Conservation (phyloP, 2,329 filamentous ascomycete genomes). For the Lachnellula hyalina region DNA sequence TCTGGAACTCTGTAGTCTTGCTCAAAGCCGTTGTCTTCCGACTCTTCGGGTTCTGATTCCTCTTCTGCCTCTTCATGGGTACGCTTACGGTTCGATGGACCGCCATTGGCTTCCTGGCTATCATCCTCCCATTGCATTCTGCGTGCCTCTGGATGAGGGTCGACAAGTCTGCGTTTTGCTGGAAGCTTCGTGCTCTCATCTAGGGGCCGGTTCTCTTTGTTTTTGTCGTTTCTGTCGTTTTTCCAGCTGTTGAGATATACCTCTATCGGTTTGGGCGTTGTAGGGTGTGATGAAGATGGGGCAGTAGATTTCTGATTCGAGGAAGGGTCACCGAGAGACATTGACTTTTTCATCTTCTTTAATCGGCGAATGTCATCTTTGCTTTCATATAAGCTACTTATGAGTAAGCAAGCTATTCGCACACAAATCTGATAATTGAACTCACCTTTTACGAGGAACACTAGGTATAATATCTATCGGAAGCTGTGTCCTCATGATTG, state of each 20-base stretch:
- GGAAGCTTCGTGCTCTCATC: not conserved
- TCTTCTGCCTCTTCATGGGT: conserved; percentile 1
- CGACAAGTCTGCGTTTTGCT: conserved; percentile 14
- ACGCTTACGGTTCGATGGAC: conserved; percentile 5
- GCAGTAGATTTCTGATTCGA: not conserved
- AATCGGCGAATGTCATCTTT: not conserved
- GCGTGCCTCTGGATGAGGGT: conserved; percentile 17
- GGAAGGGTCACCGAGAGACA: not conserved
- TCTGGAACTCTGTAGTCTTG: conserved; percentile 17
- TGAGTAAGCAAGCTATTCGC: not conserved
- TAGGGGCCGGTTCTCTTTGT: conserved; percentile 28
- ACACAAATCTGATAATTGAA: not conserved
- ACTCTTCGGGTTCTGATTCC: conserved; percentile 7
- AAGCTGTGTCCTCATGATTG: conserved; percentile 6
- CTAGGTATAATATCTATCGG: conserved; percentile 14
- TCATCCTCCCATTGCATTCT: conserved; percentile 15
- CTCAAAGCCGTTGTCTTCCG: conserved; percentile 23
- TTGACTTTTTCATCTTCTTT: not conserved
- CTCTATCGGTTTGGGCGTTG: conserved; percentile 2
- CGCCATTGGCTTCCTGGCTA: conserved; percentile 9
- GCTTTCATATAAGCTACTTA: not conserved
- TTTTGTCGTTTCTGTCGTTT: conserved; percentile 17
- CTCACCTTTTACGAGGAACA: conserved; percentile 12
- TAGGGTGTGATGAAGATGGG: not conserved
- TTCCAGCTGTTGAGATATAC: conserved; percentile 9